Base-by-base conservation (phyloP, 495 filamentous ascomycete species). In the Friedmanniomyces endolithicus region DNA sequence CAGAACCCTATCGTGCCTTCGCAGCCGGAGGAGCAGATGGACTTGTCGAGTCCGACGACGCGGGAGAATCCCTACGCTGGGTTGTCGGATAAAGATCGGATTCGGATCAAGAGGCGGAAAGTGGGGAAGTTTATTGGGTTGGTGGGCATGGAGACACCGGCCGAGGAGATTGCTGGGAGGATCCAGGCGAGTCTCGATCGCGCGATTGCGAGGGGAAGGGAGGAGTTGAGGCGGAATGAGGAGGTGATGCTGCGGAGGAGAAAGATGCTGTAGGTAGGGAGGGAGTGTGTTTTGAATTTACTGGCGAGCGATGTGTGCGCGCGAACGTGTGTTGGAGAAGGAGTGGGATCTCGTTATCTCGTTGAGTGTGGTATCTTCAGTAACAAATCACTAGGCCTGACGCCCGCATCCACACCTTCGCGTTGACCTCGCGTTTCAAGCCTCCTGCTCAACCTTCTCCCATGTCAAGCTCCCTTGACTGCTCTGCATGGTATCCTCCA, bases 41-140 rank as follows among this genome's bases (percentile, higher is more conserved):
- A 4, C 27, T 11, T n/a, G 35, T 41, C n/a, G 46, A 24, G n/a
- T 12, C 6, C 20, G 7, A 39, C 11, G 20, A 25, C 12, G 45
- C 17, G n/a, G 27, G 17, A 20, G 4, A 56, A 53, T 19, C 43
- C 50, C 2, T 61, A 61, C 37, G 60, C 52, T 11, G 48, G 50
- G 11, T 48, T 70, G 33, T 59, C 22, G 11, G 57, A 60, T 6
- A 52, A 54, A 27, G 61, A 66, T 34, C 49, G 62, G 52, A 35
- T 67, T 16, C 50, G 51, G 56, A 63, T 68, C 27, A 71, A 71
- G 63, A 62, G 68, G 56, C 25, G 70, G 34, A 71, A 68, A 63
- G 65, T 72, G 33, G 70, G 69, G 3, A 62, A 63, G 55, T 72
- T 72, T 52, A 65, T 70, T 45, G 70, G 70, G n/a, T 47, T 72